These are phyloP conservation scores for Hanseniaspora taiwanica DNA, from an alignment of 805 yeast genomes.

Conservation along the genomic window DNA sequence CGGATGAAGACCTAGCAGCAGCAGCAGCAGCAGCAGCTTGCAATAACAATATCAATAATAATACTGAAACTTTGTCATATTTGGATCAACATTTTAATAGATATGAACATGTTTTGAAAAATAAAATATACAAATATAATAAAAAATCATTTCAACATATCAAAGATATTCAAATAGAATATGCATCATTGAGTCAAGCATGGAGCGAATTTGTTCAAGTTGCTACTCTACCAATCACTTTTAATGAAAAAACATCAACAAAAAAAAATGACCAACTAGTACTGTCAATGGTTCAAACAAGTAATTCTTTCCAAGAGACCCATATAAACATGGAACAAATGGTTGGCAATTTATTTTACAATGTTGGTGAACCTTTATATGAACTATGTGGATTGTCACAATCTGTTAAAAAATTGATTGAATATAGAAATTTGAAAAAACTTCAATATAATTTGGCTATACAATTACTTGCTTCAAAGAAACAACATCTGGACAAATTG, in stretches of 20 bases:
- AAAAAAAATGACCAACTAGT: too few relatives aligned
- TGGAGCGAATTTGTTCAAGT: too few relatives aligned
- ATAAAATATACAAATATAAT: conserved; percentile 19
- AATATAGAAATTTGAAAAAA: conserved; percentile 19
- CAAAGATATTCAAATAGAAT: conserved; percentile 13
- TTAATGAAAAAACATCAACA: conserved; percentile 11
- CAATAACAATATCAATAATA: too few relatives aligned
- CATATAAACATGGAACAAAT: conserved; percentile 14
- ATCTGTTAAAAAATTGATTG: conserved; percentile 19
- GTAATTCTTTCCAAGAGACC: conserved; percentile 18
- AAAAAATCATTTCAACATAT: conserved; percentile 17
- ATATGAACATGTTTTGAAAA: conserved; percentile 15
- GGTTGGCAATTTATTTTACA: conserved; percentile 20
- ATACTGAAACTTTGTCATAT: background rate
- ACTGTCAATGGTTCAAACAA: conserved; percentile 15
- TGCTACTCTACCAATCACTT: too few relatives aligned
- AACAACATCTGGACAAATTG: conserved; percentile 15
- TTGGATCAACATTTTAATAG: conserved; percentile 18
- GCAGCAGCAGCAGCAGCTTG: background rate
- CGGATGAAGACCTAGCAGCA: conserved; percentile 9
- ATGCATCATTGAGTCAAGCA: conserved; percentile 17
- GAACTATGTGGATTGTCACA: conserved; percentile 21
- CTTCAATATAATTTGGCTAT: conserved; percentile 18
- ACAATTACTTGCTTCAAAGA: conserved; percentile 14
- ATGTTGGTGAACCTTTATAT: conserved; percentile 21